These are phyloP conservation scores for Stramenopiles sp. DNA, from an alignment of 352 stramenopile genomes.

Conservation along the genomic window DNA sequence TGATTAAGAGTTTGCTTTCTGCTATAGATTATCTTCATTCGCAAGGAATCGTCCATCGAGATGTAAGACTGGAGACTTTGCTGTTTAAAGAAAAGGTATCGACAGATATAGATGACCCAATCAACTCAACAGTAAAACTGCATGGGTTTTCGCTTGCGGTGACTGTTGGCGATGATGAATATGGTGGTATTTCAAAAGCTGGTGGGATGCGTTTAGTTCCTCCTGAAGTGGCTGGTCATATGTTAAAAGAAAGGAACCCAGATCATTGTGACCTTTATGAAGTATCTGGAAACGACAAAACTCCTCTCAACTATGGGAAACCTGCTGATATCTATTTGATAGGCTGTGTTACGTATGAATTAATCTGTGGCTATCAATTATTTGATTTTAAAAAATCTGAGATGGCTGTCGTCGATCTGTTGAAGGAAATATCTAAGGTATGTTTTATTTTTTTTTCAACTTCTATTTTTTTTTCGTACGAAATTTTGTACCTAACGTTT, in stretches of 20 bases:
- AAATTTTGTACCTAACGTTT: no score
- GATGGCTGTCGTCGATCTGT: no score
- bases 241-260: slow-evolving; percentile 27
- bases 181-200: background rate
- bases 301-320: background rate
- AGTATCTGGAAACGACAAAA: no score
- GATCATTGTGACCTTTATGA: no score
- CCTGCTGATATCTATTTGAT: background rate
- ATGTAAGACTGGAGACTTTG: slow-evolving; percentile 52
- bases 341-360: slow-evolving; percentile 3
- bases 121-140: no score
- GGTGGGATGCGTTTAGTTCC: slow-evolving; percentile 33
- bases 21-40: slow-evolving; percentile 61
- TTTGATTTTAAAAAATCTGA: slow-evolving; percentile 1
- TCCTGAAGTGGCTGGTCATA: slow-evolving; percentile 61
- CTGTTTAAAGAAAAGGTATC: slow-evolving; percentile 22
- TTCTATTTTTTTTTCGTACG: no score
- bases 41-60: slow-evolving; percentile 48
- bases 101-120: no score
- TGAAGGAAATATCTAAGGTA: no score
- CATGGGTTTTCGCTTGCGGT: no score
- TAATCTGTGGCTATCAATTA: slow-evolving; percentile 3
- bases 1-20: slow-evolving; percentile 48
- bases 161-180: no score
- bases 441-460: no score